A percentile compares a stretch with the other conserved stretches of the same genome.
Evolutionary conservation across 2,329 filamentous ascomycete species (phyloP).

Genomic region (Talaromyces verruculosus): DNA sequence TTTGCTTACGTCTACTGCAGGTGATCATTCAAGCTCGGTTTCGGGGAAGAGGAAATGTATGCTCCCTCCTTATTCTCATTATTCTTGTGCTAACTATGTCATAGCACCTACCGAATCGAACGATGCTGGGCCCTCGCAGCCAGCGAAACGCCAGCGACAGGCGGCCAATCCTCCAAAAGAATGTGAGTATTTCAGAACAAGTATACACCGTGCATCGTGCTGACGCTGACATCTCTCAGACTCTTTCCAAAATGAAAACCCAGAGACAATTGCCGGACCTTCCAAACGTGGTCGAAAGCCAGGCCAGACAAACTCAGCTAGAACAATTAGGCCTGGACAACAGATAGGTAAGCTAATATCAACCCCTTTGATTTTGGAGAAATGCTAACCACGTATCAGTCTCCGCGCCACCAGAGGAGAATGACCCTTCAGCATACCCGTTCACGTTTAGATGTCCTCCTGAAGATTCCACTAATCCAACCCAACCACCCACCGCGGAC

Average conservation of each 20-base stretch:
- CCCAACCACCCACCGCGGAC: background rate
- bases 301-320: background rate
- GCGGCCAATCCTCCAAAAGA: background rate
- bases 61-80: background rate
- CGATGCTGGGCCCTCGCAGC: background rate
- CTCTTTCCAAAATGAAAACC: background rate
- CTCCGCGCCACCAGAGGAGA: background rate
- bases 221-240: background rate
- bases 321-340: background rate
- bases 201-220: background rate
- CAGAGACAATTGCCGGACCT: background rate
- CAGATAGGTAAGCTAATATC: background rate
- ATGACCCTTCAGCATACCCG: background rate
- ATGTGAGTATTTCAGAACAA: background rate
- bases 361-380: background rate
- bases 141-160: background rate
- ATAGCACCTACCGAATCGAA: background rate
- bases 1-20: background rate
- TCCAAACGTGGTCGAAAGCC: slow-evolving; percentile 1
- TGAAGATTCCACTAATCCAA: background rate
- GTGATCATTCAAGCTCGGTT: background rate
- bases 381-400: background rate
- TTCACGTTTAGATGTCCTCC: background rate
- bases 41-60: slow-evolving; percentile 4
- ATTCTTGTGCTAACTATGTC: background rate